phyloP scores from a whole-genome alignment of 257 asterid genomes.

The Leptodermis oblonga region DNA sequence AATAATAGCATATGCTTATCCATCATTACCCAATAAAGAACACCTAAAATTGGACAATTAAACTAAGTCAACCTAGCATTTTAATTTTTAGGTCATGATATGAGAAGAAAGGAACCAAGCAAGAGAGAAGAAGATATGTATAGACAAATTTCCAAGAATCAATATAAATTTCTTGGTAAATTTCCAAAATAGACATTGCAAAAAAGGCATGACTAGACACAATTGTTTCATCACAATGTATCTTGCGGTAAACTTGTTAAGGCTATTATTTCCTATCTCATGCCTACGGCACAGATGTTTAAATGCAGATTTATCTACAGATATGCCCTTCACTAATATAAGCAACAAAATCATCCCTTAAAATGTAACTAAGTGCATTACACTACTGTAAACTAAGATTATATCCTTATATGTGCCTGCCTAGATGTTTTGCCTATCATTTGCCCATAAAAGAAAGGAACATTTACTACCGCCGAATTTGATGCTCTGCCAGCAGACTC shows the following conservation, averaged over 20 bases:
- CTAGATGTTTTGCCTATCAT: neutral
- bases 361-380: neutral
- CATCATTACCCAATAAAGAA: neutral
- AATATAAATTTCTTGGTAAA: neutral
- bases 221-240: neutral
- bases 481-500: slow-evolving; percentile 38
- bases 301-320: neutral
- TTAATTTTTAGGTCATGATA: neutral
- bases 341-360: neutral
- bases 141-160: neutral
- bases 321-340: neutral
- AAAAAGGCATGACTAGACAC: neutral
- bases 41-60: neutral
- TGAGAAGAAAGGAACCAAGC: neutral
- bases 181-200: neutral
- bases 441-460: slow-evolving; percentile 8
- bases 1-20: neutral
- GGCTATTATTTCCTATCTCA: neutral
- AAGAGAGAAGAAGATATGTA: neutral
- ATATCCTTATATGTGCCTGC: neutral
- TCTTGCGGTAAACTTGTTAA: neutral
- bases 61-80: neutral
- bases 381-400: neutral
- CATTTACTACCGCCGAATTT: slow-evolving; percentile 43
- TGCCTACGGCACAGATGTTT: neutral